A percentile compares a stretch with the other conserved stretches of the same genome.
Conservation (phyloP, 1,139 yeast species). For the Nakaseomyces sp. region DNA sequence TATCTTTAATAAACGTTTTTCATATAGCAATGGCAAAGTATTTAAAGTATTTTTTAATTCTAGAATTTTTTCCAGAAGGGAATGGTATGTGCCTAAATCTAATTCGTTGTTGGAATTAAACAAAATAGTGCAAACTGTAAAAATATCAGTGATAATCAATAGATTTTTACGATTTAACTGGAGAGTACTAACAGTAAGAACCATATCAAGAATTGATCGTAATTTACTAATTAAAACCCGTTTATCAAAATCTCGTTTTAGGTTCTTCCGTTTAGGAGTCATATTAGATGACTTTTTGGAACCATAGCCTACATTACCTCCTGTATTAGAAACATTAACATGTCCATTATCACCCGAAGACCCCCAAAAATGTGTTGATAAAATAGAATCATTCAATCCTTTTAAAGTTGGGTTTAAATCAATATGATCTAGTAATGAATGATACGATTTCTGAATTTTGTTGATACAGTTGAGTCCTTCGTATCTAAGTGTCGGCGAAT, state of each 20-base stretch:
- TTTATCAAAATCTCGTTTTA: slow-evolving; percentile 24
- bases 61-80: neutral
- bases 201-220: slow-evolving; percentile 11
- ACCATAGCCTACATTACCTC: slow-evolving; percentile 4
- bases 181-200: slow-evolving; percentile 14
- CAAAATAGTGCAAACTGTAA: neutral
- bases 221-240: slow-evolving; percentile 18
- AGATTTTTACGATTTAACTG: slow-evolving; percentile 8
- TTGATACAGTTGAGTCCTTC: slow-evolving; percentile 25
- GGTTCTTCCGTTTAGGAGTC: slow-evolving; percentile 26
- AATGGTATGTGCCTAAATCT: slow-evolving; percentile 11
- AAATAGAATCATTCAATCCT: slow-evolving; percentile 41
- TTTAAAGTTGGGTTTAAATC: slow-evolving; percentile 39
- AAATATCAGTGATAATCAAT: neutral
- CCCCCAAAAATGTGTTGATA: slow-evolving; percentile 17
- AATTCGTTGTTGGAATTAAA: neutral
- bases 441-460: slow-evolving; percentile 24
- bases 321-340: neutral
- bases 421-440: slow-evolving; percentile 24
- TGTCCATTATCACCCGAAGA: neutral
- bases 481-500: slow-evolving; percentile 17
- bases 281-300: slow-evolving; percentile 29
- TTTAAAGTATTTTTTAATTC: slow-evolving; percentile 12
- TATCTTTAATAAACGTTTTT: slow-evolving; percentile 2
- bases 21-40: slow-evolving; percentile 11